Base-by-base conservation (phyloP, 1,284 basidiomycete genomes). In the Heterobasidion parviporum region DNA sequence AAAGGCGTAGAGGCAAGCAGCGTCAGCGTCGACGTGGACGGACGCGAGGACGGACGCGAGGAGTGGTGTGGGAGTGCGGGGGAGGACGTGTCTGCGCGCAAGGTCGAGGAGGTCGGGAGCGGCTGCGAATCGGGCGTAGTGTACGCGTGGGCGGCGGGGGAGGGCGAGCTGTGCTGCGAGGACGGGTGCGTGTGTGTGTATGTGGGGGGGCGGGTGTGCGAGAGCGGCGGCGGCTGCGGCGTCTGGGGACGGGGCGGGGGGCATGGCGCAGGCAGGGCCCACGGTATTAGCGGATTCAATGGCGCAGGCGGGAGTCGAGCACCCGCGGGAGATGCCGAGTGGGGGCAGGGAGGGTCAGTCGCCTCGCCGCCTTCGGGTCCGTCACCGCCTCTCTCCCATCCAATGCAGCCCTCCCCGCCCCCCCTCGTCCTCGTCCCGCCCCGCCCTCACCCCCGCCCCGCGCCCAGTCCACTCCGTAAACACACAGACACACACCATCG, bases 401-500 rank as follows among this genome's bases (percentile, higher is more conserved):
- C 67, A 65, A 73, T 71, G 68, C 70, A 70, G 62, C 63, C 70
- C 49, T 59, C 63, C 12, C 54, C 74, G 83, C 64, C 80, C 83
- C 56, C 73, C 81, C 53, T 81, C 81, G 56, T 77, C 81, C 14
- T 80, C 80, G 48, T 80, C 81, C 52, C 76, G 80, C 56, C 79
- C 78, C 15, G 70, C 78, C 47, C 69, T 70, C 52, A 81, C 82
- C 41, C 83, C 83, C 48, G 74, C 78, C 54, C 78, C 80, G n/a
- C 74, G 75, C 60, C 69, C 68, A 12, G 62, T 65, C n/a, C 61
- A 69, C 48, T 66, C 73, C 54, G 79, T 88, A 57, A 89, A 90
- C 67, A 87, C 85, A n/a, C 83, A 87, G 70, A 89, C 85, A 67
- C 83, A 82, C 68, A 70, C 89, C 35, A 79, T 91, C 61, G 87